Evolutionary conservation across 805 yeast species (phyloP).

Genomic region (Sungouiella blattae): DNA sequence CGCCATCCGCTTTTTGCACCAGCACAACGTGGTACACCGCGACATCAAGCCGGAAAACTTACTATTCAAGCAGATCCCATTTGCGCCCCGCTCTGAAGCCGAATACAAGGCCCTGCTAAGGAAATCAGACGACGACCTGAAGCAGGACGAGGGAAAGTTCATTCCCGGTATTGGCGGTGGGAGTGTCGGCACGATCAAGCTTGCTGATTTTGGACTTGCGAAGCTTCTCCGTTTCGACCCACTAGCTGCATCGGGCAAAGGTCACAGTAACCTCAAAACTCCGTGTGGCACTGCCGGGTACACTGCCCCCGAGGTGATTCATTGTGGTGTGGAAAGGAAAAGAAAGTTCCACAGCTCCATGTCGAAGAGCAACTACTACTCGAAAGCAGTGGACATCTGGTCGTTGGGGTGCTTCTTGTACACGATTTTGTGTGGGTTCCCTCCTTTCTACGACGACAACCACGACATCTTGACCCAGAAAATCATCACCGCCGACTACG

Average conservation of each 20-base stretch:
- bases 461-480: slow-evolving; percentile 71
- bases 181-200: slow-evolving; percentile 80
- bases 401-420: slow-evolving; percentile 95
- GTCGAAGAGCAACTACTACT: slow-evolving; percentile 42
- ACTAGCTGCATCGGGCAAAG: slow-evolving; percentile 3
- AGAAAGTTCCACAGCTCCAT: slow-evolving; percentile 12
- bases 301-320: slow-evolving; percentile 97
- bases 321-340: slow-evolving; percentile 61
- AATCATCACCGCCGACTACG: slow-evolving; percentile 75
- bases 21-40: slow-evolving; percentile 76
- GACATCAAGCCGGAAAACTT: slow-evolving; percentile 82
- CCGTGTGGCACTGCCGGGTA: slow-evolving; percentile 99
- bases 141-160: slow-evolving; percentile 87
- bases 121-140: slow-evolving; percentile 64
- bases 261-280: slow-evolving; percentile 70
- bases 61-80: slow-evolving; percentile 57
- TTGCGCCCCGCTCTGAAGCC: slow-evolving; percentile 38
- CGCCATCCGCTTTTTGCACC: slow-evolving; percentile 68
- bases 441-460: slow-evolving; percentile 90
- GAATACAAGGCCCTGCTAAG: slow-evolving; percentile 41
- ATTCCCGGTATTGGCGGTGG: slow-evolving; percentile 84
- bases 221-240: slow-evolving; percentile 78
- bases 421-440: slow-evolving; percentile 93
- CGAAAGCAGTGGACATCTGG: slow-evolving; percentile 98
- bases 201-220: slow-evolving; percentile 94